phyloP scores from a whole-genome alignment of 192 early-diverging fungal genomes.

The Gryganskiella cystojenkinii region DNA sequence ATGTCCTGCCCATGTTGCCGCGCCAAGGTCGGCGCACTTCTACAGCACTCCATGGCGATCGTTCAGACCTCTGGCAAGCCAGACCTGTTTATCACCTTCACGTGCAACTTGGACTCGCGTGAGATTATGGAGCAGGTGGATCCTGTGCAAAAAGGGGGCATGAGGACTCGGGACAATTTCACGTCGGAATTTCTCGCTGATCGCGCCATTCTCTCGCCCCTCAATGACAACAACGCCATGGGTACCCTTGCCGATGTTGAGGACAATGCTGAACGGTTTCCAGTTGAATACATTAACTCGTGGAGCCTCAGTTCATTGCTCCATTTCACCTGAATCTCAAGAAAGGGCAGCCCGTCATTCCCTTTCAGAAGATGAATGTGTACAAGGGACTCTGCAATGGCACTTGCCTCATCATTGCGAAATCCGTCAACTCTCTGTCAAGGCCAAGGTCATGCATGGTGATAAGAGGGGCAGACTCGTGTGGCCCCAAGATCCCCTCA shows the following conservation, averaged over 20 bases:
- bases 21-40: no score
- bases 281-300: conserved; percentile 2
- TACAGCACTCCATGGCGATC: conserved; percentile 49
- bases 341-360: conserved; percentile 18
- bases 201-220: no score
- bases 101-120: conserved; percentile 40
- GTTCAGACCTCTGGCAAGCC: conserved; percentile 5
- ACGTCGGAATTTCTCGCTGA: no score
- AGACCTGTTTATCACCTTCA: conserved; percentile 31
- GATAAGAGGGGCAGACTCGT: neutral
- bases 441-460: conserved; percentile 9
- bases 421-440: neutral
- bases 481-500: neutral
- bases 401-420: conserved; percentile 6
- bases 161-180: no score
- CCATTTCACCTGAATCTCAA: conserved; percentile 6
- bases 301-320: neutral
- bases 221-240: no score
- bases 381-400: conserved; percentile 50
- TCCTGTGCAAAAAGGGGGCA: conserved; percentile 15
- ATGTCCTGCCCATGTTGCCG: no score
- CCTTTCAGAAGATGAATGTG: conserved; percentile 9
- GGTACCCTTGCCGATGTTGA: no score
- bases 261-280: no score
- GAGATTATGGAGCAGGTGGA: conserved; percentile 25